Evolutionary conservation across 2,329 filamentous ascomycete species (phyloP), one percentile per base, ranked within the genome.

Genomic region (Monosporascus sp.): DNA sequence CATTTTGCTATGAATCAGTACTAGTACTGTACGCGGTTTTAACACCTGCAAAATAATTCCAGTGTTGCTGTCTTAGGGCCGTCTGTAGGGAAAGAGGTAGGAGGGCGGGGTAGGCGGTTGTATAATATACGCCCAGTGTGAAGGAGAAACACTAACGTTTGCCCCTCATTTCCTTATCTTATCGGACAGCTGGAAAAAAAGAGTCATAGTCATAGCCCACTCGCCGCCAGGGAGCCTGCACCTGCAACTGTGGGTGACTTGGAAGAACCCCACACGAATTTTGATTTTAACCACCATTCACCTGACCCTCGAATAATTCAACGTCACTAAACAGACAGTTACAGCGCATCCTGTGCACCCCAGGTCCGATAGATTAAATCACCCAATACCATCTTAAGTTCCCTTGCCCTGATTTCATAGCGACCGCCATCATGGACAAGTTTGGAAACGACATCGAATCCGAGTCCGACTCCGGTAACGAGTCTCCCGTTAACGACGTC

Each of bases 401-500:
- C 31, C 31, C 31, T 34, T 34, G 31, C 31, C 31, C 11, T 34
- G 31, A 14, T 34, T 31, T 34, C 9, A 34, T 34, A 5, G 41
- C 14, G 17, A 11, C 52, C 19, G 24, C 59, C 59, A 70, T 36
- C 65, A 83, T 83, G 80, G 84, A 88, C 69, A 86, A 84, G 71
- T 83, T 83, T 72, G 83, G 77, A 62, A 82, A 90, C 71, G 86
- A 90, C 66, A 81, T 90, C 65, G 87, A 90, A 68, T 87, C 87
- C 59, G 87, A 90, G 63, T 84, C 82, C 50, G 81, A 82, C 68
- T 83, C 80, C 49, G 82, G 76, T 56, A 71, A 74, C 67, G 88
- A 90, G 69, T 87, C 84, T 49, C 79, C 80, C 48, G 73, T 61
- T 53, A 70, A 83, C 59, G 78, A 84, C 59, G 73, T 81, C 61